Evolutionary conservation across 441 rosid species (phyloP).

Genomic region (Bruguiera hainesii): DNA sequence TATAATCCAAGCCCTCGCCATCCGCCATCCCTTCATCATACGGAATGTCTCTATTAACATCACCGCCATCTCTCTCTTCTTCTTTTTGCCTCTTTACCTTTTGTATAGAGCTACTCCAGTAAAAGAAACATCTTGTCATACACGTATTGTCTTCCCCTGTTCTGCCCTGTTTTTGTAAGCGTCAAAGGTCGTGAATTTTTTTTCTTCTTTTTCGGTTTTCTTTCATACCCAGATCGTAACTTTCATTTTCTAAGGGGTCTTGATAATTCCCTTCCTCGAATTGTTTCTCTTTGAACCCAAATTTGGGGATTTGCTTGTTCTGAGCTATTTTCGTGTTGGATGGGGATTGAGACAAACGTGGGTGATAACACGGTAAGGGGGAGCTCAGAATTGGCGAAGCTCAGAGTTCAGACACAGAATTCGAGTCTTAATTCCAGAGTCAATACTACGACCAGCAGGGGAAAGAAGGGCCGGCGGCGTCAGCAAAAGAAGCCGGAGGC

Average conservation of each 20-base stretch:
- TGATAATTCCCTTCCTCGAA: conserved; percentile 12
- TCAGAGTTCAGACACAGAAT: no score
- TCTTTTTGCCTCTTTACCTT: not conserved
- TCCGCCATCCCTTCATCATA: conserved; percentile 3
- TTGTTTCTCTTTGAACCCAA: not conserved
- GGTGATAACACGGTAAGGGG: conserved; percentile 13
- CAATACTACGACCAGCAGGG: conserved; percentile 24
- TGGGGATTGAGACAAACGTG: conserved; percentile 61
- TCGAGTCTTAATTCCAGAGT: not conserved
- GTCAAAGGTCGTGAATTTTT: not conserved
- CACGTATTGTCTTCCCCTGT: not conserved
- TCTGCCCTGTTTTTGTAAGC: conserved; percentile 4
- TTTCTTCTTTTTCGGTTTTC: not conserved
- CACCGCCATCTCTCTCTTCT: not conserved
- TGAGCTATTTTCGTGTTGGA: conserved; percentile 14
- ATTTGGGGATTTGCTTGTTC: conserved; percentile 2
- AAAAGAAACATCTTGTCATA: no score
- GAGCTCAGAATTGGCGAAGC: no score
- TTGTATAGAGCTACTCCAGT: not conserved
- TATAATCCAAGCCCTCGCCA: not conserved
- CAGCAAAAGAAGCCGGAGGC: conserved; percentile 24
- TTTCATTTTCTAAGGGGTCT: not conserved
- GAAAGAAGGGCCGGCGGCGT: conserved; percentile 46
- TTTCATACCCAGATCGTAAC: conserved; percentile 4
- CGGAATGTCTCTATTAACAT: conserved; percentile 24